These are phyloP conservation scores for Hebeloma cylindrosporum DNA, from an alignment of 768 basidiomycete genomes.

Conservation along the genomic window DNA sequence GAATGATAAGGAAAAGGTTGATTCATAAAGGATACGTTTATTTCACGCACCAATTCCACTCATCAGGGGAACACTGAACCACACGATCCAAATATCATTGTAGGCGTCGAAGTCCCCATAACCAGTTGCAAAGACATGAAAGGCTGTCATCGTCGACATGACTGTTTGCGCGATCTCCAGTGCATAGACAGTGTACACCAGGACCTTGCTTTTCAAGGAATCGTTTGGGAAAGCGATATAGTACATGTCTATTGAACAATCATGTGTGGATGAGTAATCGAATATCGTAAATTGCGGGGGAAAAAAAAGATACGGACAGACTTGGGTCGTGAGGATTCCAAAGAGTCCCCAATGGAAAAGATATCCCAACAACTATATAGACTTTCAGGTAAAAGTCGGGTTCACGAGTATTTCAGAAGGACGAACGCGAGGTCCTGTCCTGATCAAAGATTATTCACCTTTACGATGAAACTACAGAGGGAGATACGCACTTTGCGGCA, in stretches of 20 bases:
- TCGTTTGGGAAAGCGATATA: slow-evolving; percentile 12
- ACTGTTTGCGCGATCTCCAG: slow-evolving; percentile 11
- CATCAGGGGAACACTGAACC: not conserved
- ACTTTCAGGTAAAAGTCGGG: too few species aligned
- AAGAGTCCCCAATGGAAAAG: slow-evolving; percentile 14
- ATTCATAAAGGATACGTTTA: not conserved
- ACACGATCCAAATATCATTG: not conserved
- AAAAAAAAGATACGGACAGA: slow-evolving; percentile 3
- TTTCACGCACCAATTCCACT: not conserved
- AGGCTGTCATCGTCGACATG: slow-evolving; percentile 2
- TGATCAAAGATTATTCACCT: too few species aligned
- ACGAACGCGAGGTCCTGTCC: too few species aligned
- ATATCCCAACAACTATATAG: slow-evolving; percentile 13
- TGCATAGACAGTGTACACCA: slow-evolving; percentile 7
- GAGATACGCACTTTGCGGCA: too few species aligned
- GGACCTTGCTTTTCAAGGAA: slow-evolving; percentile 7
- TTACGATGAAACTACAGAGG: too few species aligned
- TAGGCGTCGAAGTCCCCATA: not conserved
- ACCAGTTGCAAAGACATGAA: not conserved
- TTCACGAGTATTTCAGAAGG: too few species aligned
- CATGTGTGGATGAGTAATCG: too few species aligned
- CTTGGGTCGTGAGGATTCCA: slow-evolving; percentile 10
- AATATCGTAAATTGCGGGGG: not conserved
- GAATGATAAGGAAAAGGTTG: not conserved
- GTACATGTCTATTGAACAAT: slow-evolving; percentile 6